These are phyloP conservation scores for Conticribra weissflogii DNA, from an alignment of 108 stramenopile species.

Conservation along the genomic window DNA sequence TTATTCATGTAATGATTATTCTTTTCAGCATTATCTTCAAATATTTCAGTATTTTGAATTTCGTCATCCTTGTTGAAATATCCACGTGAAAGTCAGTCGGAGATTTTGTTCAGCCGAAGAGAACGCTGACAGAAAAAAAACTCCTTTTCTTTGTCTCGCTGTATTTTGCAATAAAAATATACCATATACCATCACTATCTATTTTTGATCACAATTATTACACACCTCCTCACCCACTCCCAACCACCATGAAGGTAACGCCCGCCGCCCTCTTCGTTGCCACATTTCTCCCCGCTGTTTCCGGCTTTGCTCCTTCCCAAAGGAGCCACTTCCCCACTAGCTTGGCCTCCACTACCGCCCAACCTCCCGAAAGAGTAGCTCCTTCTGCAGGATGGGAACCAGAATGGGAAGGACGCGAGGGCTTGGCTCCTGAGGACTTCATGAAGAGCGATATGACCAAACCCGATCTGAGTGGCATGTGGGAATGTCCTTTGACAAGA, in stretches of 20 bases:
- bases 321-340: conserved; percentile 7
- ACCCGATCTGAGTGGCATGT: conserved; percentile 76
- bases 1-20: no score
- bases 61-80: no score
- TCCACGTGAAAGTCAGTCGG: no score
- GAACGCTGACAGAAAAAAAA: no score
- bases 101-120: no score
- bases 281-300: conserved; percentile 9
- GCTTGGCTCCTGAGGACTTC: conserved; percentile 70
- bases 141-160: no score
- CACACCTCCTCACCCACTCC: not conserved
- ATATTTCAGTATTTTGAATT: no score
- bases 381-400: conserved; percentile 79
- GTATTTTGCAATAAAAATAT: no score
- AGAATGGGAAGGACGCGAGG: conserved; percentile 79
- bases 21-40: no score
- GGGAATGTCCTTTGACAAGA: conserved; percentile 89
- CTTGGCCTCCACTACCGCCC: conserved; percentile 26
- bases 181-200: no score
- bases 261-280: conserved; percentile 44
- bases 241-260: conserved; percentile 55
- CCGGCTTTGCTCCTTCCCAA: conserved; percentile 28
- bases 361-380: conserved; percentile 61
- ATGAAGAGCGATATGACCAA: conserved; percentile 68
- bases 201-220: no score